phyloP scores from a whole-genome alignment of 345 rosid species.

The Cardiospermum halicacabum region DNA sequence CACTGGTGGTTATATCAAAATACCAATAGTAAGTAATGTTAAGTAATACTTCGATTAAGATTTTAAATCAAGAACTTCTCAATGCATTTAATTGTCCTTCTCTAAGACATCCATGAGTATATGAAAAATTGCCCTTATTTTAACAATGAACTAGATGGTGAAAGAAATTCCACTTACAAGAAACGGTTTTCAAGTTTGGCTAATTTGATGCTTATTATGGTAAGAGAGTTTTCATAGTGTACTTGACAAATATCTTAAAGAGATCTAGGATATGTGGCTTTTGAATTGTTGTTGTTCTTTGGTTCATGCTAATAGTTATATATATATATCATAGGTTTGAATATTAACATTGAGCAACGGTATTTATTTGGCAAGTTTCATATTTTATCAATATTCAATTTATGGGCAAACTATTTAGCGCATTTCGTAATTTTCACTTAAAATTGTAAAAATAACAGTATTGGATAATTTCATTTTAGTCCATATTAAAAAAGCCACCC shows the following conservation, averaged over 20 bases:
- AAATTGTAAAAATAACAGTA: too few relatives aligned
- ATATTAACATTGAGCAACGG: too few relatives aligned
- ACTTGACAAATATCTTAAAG: background rate
- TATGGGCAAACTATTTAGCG: too few relatives aligned
- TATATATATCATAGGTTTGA: too few relatives aligned
- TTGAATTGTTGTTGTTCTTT: too few relatives aligned
- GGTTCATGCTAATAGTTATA: too few relatives aligned
- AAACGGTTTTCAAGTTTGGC: constrained; percentile 59
- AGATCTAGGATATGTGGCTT: too few relatives aligned
- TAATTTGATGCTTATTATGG: constrained; percentile 76
- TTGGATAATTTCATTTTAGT: too few relatives aligned
- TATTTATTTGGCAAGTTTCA: too few relatives aligned
- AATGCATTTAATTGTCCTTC: background rate
- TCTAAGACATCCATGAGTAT: constrained; percentile 36
- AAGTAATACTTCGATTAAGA: background rate
- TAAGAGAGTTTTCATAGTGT: constrained; percentile 14
- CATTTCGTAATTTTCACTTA: too few relatives aligned
- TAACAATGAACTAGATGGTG: constrained; percentile 47
- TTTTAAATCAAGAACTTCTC: background rate
- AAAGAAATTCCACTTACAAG: constrained; percentile 63
- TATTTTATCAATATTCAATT: too few relatives aligned
- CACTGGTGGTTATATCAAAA: constrained; percentile 76
- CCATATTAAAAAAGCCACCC: too few relatives aligned
- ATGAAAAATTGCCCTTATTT: constrained; percentile 56
- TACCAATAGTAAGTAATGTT: constrained; percentile 85